Evolutionary conservation across 2,329 filamentous ascomycete genomes (phyloP).

Genomic region (Penicillium sp.): DNA sequence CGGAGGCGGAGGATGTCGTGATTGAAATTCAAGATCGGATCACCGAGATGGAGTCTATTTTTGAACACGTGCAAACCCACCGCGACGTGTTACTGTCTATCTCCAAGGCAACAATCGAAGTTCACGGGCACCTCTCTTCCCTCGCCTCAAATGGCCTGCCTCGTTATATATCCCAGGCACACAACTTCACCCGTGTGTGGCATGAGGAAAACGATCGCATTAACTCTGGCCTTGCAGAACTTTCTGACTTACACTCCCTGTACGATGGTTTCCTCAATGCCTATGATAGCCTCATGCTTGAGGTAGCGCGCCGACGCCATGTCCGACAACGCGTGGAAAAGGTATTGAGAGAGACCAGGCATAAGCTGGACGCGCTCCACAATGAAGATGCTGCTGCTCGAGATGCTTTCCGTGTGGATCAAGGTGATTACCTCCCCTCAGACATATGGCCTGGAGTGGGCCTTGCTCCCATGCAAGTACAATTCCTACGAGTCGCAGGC

Average conservation of each 20-base stretch:
- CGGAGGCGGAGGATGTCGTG: slow-evolving; percentile 64
- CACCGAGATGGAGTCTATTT: slow-evolving; percentile 73
- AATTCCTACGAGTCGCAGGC: slow-evolving; percentile 40
- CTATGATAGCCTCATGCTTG: slow-evolving; percentile 81
- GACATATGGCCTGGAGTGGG: slow-evolving; percentile 82
- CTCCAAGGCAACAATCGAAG: slow-evolving; percentile 61
- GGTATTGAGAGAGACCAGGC: slow-evolving; percentile 75
- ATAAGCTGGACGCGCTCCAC: slow-evolving; percentile 73
- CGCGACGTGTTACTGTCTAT: slow-evolving; percentile 59
- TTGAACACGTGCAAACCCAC: slow-evolving; percentile 64
- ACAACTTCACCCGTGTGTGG: slow-evolving; percentile 62
- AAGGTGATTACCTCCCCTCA: slow-evolving; percentile 82
- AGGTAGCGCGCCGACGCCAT: slow-evolving; percentile 73
- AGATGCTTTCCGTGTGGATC: slow-evolving; percentile 76
- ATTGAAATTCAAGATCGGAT: slow-evolving; percentile 73
- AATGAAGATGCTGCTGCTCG: slow-evolving; percentile 72
- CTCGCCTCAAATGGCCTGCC: slow-evolving; percentile 65
- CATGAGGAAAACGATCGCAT: slow-evolving; percentile 72
- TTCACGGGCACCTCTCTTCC: slow-evolving; percentile 67
- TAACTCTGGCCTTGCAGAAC: slow-evolving; percentile 68
- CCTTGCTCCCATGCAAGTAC: slow-evolving; percentile 55
- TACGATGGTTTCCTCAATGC: slow-evolving; percentile 85
- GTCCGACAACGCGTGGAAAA: slow-evolving; percentile 73
- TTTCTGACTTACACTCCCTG: slow-evolving; percentile 75
- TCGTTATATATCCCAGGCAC: slow-evolving; percentile 50